These are phyloP conservation scores for Pulveroboletus ravenelii DNA, from an alignment of 768 basidiomycete species.

Conservation along the genomic window DNA sequence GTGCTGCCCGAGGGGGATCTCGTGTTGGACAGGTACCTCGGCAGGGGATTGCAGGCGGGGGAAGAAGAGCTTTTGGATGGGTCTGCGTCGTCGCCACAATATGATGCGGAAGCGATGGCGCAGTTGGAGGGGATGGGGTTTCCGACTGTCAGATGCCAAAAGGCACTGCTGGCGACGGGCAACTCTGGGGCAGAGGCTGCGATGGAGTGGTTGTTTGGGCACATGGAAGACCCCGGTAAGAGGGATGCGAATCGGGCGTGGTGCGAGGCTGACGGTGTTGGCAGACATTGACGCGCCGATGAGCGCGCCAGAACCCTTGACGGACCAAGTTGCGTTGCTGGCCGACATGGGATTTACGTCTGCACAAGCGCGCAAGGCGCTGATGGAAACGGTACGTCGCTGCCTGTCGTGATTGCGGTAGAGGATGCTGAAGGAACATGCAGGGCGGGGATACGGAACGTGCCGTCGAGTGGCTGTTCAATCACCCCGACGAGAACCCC, in stretches of 20 bases:
- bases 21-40: conserved; percentile 58
- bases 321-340: conserved; percentile 69
- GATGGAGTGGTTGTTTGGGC: conserved; percentile 93
- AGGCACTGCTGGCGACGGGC: conserved; percentile 86
- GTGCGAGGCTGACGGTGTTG: not conserved
- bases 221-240: conserved; percentile 91
- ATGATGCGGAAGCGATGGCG: conserved; percentile 69
- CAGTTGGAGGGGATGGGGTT: conserved; percentile 91
- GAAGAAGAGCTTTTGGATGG: conserved; percentile 70
- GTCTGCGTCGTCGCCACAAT: conserved; percentile 47
- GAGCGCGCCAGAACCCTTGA: conserved; percentile 49
- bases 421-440: not conserved
- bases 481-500: conserved; percentile 73
- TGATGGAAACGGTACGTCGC: conserved; percentile 72
- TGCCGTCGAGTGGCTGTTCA: conserved; percentile 96
- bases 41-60: conserved; percentile 60
- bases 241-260: not conserved
- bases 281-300: conserved; percentile 72
- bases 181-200: conserved; percentile 71
- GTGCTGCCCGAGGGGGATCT: conserved; percentile 61
- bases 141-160: conserved; percentile 78
- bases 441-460: conserved; percentile 75
- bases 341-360: conserved; percentile 90
- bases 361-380: conserved; percentile 80
- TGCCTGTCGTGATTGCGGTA: not conserved